Base-by-base conservation (phyloP, 2,329 filamentous ascomycete genomes). In the Cercospora nicotianae region DNA sequence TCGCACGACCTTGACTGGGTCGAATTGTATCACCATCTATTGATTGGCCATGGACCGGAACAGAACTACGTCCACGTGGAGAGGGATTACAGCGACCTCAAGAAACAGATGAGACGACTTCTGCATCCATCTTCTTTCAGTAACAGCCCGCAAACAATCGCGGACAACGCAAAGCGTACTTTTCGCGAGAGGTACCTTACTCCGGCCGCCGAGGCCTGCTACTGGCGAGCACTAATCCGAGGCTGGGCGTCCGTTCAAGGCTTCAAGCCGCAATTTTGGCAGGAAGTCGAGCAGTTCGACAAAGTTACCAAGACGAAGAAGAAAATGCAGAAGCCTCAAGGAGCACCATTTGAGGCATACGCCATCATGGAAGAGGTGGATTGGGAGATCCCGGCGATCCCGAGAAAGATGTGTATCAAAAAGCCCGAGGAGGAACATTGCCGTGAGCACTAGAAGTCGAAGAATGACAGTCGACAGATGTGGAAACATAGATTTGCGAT, bases 201-300 rank as follows among this genome's bases (percentile, higher is more conserved):
- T 9, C 71, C 74, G 0, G 75, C 75, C 2, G 75, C 75, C 4
- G 73, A 75, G 53, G 70, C 74, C 12, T 77, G 75, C 60, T 78
- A 78, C 51, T 78, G 76, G 76, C 69, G 75, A 30, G 64, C 67
- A n/a, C 55, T 78, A 59, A 71, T 77, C 9, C 64, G 72, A 9
- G 73, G 67, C 3, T 77, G 76, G 76, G 67, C 89, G 91, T 91
- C 63, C 9, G 59, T 74, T 42, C 73, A 75, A 61, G 69, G 64
- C 3, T 76, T 75, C 57, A 64, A 72, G 53, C 72, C 73, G 8
- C 53, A 73, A 36, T 69, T 73, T 36, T 75, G 73, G 72, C 64
- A 57, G 3, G 71, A 72, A 51, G 66, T 68, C 10, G 63, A 67
- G 42, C 68, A 73, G 28, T 70, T 65, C 39, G 69, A 69, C 12